phyloP scores from a whole-genome alignment of 129 eudicot species.

The Chrysanthemum seticuspe region DNA sequence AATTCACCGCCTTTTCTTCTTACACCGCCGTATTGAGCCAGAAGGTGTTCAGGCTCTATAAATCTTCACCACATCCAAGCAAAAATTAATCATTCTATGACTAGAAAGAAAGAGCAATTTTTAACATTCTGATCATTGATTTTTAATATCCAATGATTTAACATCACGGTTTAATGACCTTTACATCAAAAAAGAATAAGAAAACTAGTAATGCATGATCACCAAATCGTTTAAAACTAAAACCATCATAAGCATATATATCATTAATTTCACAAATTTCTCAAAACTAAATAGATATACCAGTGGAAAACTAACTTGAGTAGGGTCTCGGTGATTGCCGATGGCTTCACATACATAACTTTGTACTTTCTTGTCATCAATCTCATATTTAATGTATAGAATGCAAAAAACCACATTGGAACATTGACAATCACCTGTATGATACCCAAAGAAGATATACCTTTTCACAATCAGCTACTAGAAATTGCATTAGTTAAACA shows the following conservation, averaged over 20 bases:
- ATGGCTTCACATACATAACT: conserved; percentile 63
- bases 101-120: no score
- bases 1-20: conserved; percentile 56
- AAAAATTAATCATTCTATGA: conserved; percentile 11
- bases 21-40: conserved; percentile 75
- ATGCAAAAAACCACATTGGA: conserved; percentile 69
- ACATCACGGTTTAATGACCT: no score
- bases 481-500: not conserved
- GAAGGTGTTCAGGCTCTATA: conserved; percentile 63
- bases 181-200: no score
- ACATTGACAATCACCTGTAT: conserved; percentile 69
- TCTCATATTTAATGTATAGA: conserved; percentile 60
- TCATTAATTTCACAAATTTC: not conserved
- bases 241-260: not conserved
- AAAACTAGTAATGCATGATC: no score
- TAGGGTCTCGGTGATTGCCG: conserved; percentile 68
- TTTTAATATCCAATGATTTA: no score
- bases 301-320: conserved; percentile 57
- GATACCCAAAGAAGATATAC: not conserved
- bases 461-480: not conserved
- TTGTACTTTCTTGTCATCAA: conserved; percentile 46
- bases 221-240: not conserved
- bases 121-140: no score
- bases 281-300: not conserved
- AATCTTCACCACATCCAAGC: conserved; percentile 39